Conservation (phyloP, 192 early-diverging fungal species). For the Glomus cerebriforme region DNA sequence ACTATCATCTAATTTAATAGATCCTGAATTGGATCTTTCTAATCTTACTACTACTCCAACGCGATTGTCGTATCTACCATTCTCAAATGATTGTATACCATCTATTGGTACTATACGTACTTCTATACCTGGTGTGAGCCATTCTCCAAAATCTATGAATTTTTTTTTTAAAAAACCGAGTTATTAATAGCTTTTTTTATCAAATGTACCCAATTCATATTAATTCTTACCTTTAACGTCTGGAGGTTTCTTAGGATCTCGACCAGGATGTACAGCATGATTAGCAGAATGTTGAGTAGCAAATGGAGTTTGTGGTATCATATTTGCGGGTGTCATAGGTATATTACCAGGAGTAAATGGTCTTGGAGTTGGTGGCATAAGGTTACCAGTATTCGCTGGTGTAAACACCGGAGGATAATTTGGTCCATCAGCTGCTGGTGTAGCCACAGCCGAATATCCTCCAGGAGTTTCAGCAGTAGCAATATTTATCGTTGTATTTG, state of each 20-base stretch:
- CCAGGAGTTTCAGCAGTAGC: constrained; percentile 35
- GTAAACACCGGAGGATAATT: constrained; percentile 44
- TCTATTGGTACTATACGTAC: constrained; percentile 36
- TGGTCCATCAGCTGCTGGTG: constrained; percentile 45
- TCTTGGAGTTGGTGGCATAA: constrained; percentile 34
- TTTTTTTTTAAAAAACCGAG: not conserved
- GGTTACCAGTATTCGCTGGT: constrained; percentile 34
- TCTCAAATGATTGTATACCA: constrained; percentile 36
- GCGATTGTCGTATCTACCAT: constrained; percentile 50
- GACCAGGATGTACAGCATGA: constrained; percentile 50
- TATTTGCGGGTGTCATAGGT: constrained; percentile 52
- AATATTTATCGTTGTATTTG: not conserved
- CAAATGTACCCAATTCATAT: not conserved
- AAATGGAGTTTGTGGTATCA: constrained; percentile 44
- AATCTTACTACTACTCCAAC: constrained; percentile 54
- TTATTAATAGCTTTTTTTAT: not conserved
- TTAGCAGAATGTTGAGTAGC: constrained; percentile 40
- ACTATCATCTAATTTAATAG: constrained; percentile 36
- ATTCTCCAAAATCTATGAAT: constrained; percentile 38
- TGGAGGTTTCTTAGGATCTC: not conserved
- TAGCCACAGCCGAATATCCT: constrained; percentile 43
- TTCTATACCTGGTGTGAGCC: constrained; percentile 62
- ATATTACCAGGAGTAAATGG: constrained; percentile 46
- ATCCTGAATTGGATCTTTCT: constrained; percentile 31
- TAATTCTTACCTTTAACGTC: not conserved